These are phyloP conservation scores for Crithidia thermophila DNA, from an alignment of 208 protist genomes.

Conservation along the genomic window DNA sequence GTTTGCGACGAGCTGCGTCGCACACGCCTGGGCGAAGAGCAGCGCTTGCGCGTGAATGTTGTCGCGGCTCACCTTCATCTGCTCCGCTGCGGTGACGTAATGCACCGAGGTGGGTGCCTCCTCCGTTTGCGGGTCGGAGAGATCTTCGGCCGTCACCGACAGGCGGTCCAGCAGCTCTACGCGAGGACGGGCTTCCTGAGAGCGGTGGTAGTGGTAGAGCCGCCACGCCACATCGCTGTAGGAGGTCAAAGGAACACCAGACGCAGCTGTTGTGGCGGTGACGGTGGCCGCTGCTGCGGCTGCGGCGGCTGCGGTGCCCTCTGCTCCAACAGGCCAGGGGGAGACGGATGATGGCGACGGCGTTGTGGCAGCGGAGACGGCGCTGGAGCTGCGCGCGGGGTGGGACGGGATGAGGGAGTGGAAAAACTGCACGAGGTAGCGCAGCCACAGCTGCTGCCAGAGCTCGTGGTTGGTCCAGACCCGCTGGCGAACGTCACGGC, in stretches of 20 bases:
- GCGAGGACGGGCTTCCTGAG: conserved; percentile 14
- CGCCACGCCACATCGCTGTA: conserved; percentile 8
- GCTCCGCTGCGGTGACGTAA: not conserved
- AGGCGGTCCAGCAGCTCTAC: conserved; percentile 31
- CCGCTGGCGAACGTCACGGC: conserved; percentile 9
- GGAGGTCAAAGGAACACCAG: not conserved
- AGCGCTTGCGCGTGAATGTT: conserved; percentile 8
- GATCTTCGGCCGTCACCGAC: conserved; percentile 2
- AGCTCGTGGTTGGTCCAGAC: conserved; percentile 9
- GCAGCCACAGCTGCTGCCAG: conserved; percentile 40
- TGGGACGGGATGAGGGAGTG: conserved; percentile 20
- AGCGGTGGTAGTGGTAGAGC: conserved; percentile 31
- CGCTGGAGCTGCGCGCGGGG: not conserved
- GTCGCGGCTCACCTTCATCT: not conserved
- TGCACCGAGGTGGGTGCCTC: not conserved
- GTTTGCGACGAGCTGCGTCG: conserved; percentile 8
- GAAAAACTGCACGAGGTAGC: conserved; percentile 22
- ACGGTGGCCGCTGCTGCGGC: not conserved
- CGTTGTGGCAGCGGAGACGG: not conserved
- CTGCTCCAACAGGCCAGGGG: not conserved
- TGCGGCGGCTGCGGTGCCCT: not conserved
- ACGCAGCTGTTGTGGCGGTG: not conserved
- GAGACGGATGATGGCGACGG: not conserved
- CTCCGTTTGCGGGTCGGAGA: conserved; percentile 1
- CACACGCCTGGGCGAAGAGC: conserved; percentile 23